Conservation (phyloP, 208 protist species). For the Leishmania amazonensis region DNA sequence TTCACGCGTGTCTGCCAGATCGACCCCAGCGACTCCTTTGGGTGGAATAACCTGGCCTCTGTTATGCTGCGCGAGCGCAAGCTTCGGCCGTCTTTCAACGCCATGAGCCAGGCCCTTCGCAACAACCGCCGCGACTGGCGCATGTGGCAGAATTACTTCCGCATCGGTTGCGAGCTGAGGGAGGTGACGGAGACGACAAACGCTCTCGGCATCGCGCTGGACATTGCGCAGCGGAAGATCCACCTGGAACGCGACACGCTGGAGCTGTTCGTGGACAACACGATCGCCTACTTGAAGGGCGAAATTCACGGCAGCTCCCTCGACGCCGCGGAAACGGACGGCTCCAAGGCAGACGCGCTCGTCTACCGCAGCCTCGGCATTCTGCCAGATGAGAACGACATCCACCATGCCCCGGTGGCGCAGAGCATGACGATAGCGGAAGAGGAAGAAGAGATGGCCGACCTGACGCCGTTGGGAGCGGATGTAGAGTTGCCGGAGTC, state of each 20-base stretch:
- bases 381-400: conserved; percentile 27
- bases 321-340: conserved; percentile 26
- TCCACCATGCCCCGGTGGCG: conserved; percentile 39
- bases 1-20: conserved; percentile 93
- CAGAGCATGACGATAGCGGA: conserved; percentile 14
- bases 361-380: conserved; percentile 37
- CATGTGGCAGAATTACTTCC: conserved; percentile 94
- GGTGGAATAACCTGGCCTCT: conserved; percentile 93
- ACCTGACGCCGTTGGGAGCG: conserved; percentile 38
- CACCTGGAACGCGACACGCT: conserved; percentile 64
- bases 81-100: conserved; percentile 87
- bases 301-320: conserved; percentile 58
- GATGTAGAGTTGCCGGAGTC: conserved; percentile 29
- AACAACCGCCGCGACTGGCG: conserved; percentile 89
- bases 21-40: conserved; percentile 85
- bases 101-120: conserved; percentile 87
- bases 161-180: conserved; percentile 82
- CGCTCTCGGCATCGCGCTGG: conserved; percentile 74
- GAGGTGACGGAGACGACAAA: conserved; percentile 88
- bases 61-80: conserved; percentile 78
- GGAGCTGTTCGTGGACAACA: conserved; percentile 75
- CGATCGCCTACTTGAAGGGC: conserved; percentile 79
- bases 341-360: conserved; percentile 24
- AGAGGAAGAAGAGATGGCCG: conserved; percentile 26
- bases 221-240: conserved; percentile 77